Evolutionary conservation across 306 rosid species (phyloP).

Genomic region (Begonia masoniana): DNA sequence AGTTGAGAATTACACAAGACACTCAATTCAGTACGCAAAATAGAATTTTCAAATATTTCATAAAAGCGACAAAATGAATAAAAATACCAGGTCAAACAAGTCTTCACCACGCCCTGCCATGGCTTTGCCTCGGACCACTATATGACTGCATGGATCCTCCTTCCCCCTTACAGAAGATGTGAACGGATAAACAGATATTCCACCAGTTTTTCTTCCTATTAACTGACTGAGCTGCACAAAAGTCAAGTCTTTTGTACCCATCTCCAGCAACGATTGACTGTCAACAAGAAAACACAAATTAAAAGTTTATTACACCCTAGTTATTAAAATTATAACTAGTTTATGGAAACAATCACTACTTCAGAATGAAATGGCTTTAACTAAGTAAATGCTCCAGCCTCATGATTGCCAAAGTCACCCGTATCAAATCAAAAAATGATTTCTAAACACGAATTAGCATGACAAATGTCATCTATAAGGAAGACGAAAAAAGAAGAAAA

Average conservation of each 20-base stretch:
- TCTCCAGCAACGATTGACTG: constrained; percentile 96
- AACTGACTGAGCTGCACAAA: constrained; percentile 95
- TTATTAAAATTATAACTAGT: too few relatives aligned
- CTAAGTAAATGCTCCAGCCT: neutral
- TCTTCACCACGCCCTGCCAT: constrained; percentile 85
- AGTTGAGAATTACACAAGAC: too few relatives aligned
- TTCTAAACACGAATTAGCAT: too few relatives aligned
- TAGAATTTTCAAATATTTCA: too few relatives aligned
- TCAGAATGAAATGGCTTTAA: neutral
- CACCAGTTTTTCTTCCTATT: constrained; percentile 97
- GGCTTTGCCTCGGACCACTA: constrained; percentile 91
- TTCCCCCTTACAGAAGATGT: constrained; percentile 76
- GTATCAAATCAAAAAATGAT: neutral
- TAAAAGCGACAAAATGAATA: too few relatives aligned
- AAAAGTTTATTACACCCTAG: constrained; percentile 1
- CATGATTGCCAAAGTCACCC: neutral
- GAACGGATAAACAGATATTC: constrained; percentile 91
- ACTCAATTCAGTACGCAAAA: too few relatives aligned
- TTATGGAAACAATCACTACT: neutral
- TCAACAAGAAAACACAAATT: constrained; percentile 12
- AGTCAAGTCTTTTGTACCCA: constrained; percentile 93
- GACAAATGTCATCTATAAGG: too few relatives aligned
- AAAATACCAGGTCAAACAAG: constrained; percentile 70
- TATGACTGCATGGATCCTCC: constrained; percentile 70
- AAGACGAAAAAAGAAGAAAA: too few relatives aligned